Evolutionary conservation across 2,329 filamentous ascomycete species (phyloP), one percentile per base, ranked within the genome.

Genomic region (Xylaria sp.): DNA sequence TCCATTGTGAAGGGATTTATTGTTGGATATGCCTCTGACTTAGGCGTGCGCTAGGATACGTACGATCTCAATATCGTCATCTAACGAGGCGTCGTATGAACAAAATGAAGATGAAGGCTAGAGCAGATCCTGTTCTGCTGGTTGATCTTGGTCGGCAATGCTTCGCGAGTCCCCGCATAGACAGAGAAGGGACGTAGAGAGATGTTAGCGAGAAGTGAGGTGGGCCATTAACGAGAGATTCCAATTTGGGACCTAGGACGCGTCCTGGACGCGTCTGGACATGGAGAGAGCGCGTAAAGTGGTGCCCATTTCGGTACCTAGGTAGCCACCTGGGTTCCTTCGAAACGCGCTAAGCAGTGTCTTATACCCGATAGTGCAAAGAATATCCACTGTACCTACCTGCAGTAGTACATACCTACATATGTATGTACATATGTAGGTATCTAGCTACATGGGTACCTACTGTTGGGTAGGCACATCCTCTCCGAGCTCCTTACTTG

Each of bases 271-370:
- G 71, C 72, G 72, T 66, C 23, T 18, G 9, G 37, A 12, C 7
- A 55, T 61, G 64, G 58, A 65, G 65, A 10, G 66, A 4, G 78
- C 84, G 83, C 83, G 83, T 86, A 80, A 83, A 85, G 81, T 84
- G 80, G 74, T 74, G 72, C 80, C 20, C 8, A 2, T 18, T 81
- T 58, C 34, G n/a, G 57, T 60, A 48, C 5, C 18, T 58, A 41
- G n/a, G 57, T 60, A 48, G 13, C 18, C 20, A 41, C 15, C 28
- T 28, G 28, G 5, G 28, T 28, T 28, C 28, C 28, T 28, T 28
- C 3, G 28, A 28, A 28, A 28, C 28, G 28, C 28, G 28, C 28
- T 28, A 28, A 28, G 28, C 28, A 28, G 28, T 5, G 3, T 28
- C 28, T 6, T 28, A 28, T 28, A 6, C 2, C 28, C 28, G 28